These are phyloP conservation scores for Multifurca ochricompacta DNA, from an alignment of 768 basidiomycete genomes.

Conservation along the genomic window DNA sequence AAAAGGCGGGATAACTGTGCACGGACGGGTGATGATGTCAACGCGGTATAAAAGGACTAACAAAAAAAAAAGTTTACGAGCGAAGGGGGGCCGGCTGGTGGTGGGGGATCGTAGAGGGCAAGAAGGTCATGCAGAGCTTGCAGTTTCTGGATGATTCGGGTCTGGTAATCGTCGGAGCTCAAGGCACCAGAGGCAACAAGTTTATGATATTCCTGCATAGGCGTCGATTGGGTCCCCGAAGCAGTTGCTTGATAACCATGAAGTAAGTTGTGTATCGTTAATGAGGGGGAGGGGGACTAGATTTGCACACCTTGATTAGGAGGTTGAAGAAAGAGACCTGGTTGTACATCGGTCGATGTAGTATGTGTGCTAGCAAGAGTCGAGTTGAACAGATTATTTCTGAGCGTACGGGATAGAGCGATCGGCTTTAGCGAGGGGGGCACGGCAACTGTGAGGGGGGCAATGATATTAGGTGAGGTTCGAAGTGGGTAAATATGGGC, in stretches of 20 bases:
- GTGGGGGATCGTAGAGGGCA: slow-evolving; percentile 57
- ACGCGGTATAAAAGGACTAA: neutral
- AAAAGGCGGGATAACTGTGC: slow-evolving; percentile 16
- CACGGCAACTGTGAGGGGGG: neutral
- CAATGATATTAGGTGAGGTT: neutral
- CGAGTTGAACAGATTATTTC: slow-evolving; percentile 1
- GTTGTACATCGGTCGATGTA: neutral
- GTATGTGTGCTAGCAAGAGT: neutral
- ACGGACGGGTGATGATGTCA: neutral
- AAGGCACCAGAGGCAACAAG: slow-evolving; percentile 48
- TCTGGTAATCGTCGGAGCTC: slow-evolving; percentile 76
- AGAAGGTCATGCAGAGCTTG: slow-evolving; percentile 74
- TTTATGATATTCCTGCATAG: slow-evolving; percentile 36
- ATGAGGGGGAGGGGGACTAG: neutral
- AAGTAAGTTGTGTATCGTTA: neutral
- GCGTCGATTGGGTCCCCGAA: slow-evolving; percentile 17
- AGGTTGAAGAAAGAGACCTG: neutral
- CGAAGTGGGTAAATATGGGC: neutral
- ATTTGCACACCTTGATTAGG: neutral
- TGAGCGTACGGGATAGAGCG: neutral
- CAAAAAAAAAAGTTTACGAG: slow-evolving; percentile 25
- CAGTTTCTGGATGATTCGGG: slow-evolving; percentile 72
- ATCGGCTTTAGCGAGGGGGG: neutral
- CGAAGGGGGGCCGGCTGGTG: slow-evolving; percentile 28
- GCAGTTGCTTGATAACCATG: neutral